Evolutionary conservation across 2,329 filamentous ascomycete genomes (phyloP), one percentile per base, ranked within the genome.

Genomic region (Cryphonectria radicalis): DNA sequence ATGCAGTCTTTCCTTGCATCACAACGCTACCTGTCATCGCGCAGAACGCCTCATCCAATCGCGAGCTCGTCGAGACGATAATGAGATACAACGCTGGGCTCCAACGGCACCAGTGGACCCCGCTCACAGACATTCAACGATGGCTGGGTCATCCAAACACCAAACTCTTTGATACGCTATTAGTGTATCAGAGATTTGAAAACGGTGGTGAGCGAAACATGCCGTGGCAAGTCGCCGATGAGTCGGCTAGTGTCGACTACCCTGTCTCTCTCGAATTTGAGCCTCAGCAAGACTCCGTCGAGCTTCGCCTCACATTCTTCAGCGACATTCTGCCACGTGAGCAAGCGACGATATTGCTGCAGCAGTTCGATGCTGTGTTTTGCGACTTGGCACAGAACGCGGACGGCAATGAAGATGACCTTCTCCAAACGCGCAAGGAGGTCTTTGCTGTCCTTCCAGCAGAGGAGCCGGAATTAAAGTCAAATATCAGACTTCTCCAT

Each of bases 181-280:
- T 98, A 72, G 92, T 93, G 0, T 95, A 94, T 77, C 95, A 97
- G 77, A 93, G 92, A 74, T 77, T 84, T 71, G 74, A 81, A 67
- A 25, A 74, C 50, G 69, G 71, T 50, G 64, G 72, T 22, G 70
- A 78, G 0, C 60, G 67, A 1, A 50, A 43, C 5, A 60, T 77
- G 4, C 81, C 85, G 0, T 97, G 93, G 91, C 82, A 83, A 8
- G 74, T 92, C 0, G 73, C 88, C 0, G 83, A 89, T 22, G 94
- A 97, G 71, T 83, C 88, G 66, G 91, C 92, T 7, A 88, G 85
- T 1, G 89, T 93, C 2, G 93, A 97, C 75, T 97, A 95, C 79
- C 84, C 91, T 0, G 82, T 97, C 0, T 97, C 95, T 0, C 82
- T 98, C 28, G 95, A 98, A 79, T 80, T 97, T 46, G 89, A 94